Base-by-base conservation (phyloP, 106 monocot genomes). In the Ottelia alismoides region DNA sequence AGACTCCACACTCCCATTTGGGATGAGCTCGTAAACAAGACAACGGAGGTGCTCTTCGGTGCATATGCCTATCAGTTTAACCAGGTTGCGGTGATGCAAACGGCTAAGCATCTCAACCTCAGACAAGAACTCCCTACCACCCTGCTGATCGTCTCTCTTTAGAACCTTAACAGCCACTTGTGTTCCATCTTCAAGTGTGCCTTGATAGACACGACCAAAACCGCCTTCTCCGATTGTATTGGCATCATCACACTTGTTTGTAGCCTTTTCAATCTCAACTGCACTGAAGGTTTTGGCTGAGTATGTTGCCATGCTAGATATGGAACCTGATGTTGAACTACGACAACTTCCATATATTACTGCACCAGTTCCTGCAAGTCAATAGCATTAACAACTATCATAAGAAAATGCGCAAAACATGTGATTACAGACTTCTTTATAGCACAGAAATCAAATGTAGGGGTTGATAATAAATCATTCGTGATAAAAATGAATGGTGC, bases 41-140 rank as follows among this genome's bases (percentile, higher is more conserved):
- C 88, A 88, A 6, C 93, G 74, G 14, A 56, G 45, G 51, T 66
- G 57, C 51, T 88, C 93, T 54, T 84, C 88, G 0, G 75, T 68
- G 65, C 93, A 94, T 45, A 88, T 84, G 14, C 88, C 93, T 22
- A 88, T 73, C 68, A 94, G 67, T 76, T 81, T 94, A 46, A 94
- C 93, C 78, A 94, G 75, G 62, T 94, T 94, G 58, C 93, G 43
- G 28, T 94, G 93, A 74, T 94, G 93, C 68, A 94, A 65, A 31
- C 93, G 88, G 30, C 84, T 76, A 54, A 94, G 88, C 93, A 94
- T 94, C 65, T 94, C 93, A 30, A 94, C 73, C 63, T 94, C 93
- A 0, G 93, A 75, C 67, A 88, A 64, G 56, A 94, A 94, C 55
- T 94, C 92, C 16, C 87, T 66, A 19, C 77, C 79, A n/a, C 92